Percentiles rank a stretch among this genome's conserved stretches.
Evolutionary conservation across 2,329 filamentous ascomycete species (phyloP).

Genomic region (Fusarium coicis): DNA sequence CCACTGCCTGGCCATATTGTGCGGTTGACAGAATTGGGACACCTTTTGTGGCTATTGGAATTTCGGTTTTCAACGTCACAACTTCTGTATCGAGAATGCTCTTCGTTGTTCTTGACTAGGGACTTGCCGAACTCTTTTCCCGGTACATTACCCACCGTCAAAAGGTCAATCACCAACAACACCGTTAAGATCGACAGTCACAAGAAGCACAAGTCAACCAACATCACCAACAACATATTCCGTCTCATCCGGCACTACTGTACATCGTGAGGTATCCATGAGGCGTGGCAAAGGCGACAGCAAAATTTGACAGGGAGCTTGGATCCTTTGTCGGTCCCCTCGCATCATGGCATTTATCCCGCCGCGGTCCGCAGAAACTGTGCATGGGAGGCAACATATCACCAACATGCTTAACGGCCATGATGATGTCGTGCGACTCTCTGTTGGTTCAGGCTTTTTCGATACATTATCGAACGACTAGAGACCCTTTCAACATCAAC

Average conservation of each 20-base stretch:
- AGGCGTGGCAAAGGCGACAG: constrained; percentile 8
- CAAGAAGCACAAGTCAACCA: neutral
- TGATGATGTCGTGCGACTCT: constrained; percentile 24
- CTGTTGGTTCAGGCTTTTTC: neutral
- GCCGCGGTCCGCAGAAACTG: constrained; percentile 26
- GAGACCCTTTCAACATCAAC: neutral
- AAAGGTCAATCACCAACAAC: neutral
- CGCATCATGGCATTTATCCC: constrained; percentile 7
- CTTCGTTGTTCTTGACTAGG: neutral
- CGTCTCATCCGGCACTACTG: neutral
- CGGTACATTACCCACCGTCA: neutral
- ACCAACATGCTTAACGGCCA: constrained; percentile 22
- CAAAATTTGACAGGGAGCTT: constrained; percentile 4
- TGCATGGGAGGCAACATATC: constrained; percentile 24
- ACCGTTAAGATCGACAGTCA: neutral
- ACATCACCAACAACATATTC: constrained; percentile 1
- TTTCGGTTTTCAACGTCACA: neutral
- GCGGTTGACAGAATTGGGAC: neutral
- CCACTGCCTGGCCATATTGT: no score
- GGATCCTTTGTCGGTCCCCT: constrained; percentile 27
- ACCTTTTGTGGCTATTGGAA: neutral
- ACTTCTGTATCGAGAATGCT: neutral
- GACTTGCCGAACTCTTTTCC: neutral
- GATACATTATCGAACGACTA: constrained; percentile 21
- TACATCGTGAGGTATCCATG: neutral